Evolutionary conservation across 306 rosid genomes (phyloP).

Genomic region (Cucumis hystrix): DNA sequence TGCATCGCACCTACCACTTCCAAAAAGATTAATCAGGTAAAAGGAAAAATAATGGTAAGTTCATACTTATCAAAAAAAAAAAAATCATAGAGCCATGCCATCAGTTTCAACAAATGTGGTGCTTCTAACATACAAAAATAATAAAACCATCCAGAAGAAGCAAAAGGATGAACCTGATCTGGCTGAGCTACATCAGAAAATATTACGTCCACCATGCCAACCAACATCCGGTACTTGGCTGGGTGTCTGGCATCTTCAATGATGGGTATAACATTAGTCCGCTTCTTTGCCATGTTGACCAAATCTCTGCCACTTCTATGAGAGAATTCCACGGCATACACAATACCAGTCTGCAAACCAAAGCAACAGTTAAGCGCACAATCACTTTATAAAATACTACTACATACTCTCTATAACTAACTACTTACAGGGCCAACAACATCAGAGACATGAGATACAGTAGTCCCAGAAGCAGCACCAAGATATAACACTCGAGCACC

Average conservation of each 20-base stretch:
- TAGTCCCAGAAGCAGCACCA: constrained; percentile 95
- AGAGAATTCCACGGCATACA: constrained; percentile 87
- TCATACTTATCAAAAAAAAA: background rate
- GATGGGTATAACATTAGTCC: constrained; percentile 76
- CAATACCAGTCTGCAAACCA: constrained; percentile 51
- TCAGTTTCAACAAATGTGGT: background rate
- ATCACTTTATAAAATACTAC: background rate
- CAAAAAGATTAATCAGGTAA: background rate
- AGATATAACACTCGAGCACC: constrained; percentile 72
- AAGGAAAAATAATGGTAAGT: background rate
- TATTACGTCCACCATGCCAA: constrained; percentile 92
- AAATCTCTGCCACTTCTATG: constrained; percentile 90
- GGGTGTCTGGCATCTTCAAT: constrained; percentile 98
- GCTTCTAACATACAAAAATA: background rate
- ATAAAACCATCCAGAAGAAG: background rate
- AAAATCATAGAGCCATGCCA: background rate
- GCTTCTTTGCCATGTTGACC: constrained; percentile 89
- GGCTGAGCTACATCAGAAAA: constrained; percentile 99
- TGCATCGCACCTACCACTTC: background rate
- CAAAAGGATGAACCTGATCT: constrained; percentile 57
- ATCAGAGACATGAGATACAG: constrained; percentile 89
- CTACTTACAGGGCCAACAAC: constrained; percentile 82
- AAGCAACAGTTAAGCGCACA: background rate
- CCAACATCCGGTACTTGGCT: constrained; percentile 77
- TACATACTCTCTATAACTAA: no score